A percentile compares a stretch with the other conserved stretches of the same genome.
Conservation (phyloP, 169 alveolate genomes). For the Eimeria sp. region DNA sequence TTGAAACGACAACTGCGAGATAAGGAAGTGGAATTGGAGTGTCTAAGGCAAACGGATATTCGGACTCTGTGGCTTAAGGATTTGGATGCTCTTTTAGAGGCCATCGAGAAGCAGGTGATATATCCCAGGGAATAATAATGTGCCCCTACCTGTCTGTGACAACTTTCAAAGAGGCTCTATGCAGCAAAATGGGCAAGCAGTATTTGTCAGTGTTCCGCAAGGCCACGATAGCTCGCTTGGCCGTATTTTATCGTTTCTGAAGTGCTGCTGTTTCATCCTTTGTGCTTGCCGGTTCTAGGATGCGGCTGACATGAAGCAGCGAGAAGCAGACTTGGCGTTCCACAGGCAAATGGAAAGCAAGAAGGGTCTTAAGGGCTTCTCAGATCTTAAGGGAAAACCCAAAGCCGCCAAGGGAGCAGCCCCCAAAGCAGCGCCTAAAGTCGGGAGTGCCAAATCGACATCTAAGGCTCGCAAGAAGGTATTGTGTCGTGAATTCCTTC, state of each 20-base stretch:
- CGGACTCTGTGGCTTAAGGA: conserved; percentile 84
- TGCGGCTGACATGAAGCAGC: conserved; percentile 57
- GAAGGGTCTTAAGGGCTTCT: conserved; percentile 66
- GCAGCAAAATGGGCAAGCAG: not conserved
- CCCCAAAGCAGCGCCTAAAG: conserved; percentile 52
- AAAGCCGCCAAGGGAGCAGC: conserved; percentile 36
- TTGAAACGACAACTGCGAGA: conserved; percentile 81
- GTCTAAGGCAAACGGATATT: conserved; percentile 72
- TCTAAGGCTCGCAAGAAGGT: conserved; percentile 60
- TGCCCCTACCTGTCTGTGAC: not conserved
- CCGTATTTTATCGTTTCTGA: not conserved
- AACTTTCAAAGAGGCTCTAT: not conserved
- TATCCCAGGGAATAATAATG: not conserved
- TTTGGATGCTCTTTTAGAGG: conserved; percentile 77
- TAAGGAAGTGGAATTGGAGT: conserved; percentile 82
- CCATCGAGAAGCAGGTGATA: conserved; percentile 82
- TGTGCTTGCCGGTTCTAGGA: conserved; percentile 13
- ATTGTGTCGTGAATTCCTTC: not conserved
- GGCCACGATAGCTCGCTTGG: not conserved
- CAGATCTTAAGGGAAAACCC: conserved; percentile 60
- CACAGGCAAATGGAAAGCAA: conserved; percentile 53
- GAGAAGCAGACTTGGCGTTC: conserved; percentile 69
- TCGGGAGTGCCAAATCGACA: conserved; percentile 74
- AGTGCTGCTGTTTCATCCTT: not conserved
- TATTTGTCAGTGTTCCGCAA: not conserved